Evolutionary conservation across 805 yeast genomes (phyloP).

Genomic region (Sungouiozyma intestinalis): DNA sequence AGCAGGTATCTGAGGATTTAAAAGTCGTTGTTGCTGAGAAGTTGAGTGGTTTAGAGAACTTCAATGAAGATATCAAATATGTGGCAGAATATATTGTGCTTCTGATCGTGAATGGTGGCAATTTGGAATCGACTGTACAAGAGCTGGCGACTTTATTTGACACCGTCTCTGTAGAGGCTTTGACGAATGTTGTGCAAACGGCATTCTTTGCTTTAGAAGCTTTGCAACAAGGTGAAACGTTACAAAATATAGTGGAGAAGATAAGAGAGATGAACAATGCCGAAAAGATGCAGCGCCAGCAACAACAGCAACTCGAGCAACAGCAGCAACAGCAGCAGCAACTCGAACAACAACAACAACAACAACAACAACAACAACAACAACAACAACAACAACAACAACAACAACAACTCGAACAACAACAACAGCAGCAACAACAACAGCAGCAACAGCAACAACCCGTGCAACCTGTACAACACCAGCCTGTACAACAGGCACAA

Average conservation of each 20-base stretch:
- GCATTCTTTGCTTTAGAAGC: constrained; percentile 48
- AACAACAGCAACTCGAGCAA: constrained; percentile 6
- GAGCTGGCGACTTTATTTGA: constrained; percentile 57
- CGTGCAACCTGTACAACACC: constrained; percentile 10
- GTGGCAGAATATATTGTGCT: constrained; percentile 69
- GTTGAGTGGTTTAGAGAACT: constrained; percentile 31
- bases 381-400: constrained; percentile 8
- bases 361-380: constrained; percentile 5
- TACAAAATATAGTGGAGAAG: constrained; percentile 23
- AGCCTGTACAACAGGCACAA: constrained; percentile 6
- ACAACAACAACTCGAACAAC: constrained; percentile 8
- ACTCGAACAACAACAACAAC: constrained; percentile 8
- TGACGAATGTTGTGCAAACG: constrained; percentile 43
- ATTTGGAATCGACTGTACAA: constrained; percentile 45
- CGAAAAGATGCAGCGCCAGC: constrained; percentile 4
- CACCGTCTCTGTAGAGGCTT: constrained; percentile 49
- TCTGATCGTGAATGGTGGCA: constrained; percentile 56
- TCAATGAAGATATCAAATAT: constrained; percentile 44
- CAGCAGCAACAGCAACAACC: constrained; percentile 11
- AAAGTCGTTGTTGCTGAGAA: constrained; percentile 35
- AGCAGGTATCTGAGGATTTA: constrained; percentile 29
- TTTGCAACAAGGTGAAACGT: constrained; percentile 28
- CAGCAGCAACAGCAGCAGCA: constrained; percentile 10
- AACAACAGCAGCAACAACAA: constrained; percentile 11
- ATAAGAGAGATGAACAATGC: constrained; percentile 17